Conservation (phyloP, 768 basidiomycete species). For the Boletus vinaceobasis region DNA sequence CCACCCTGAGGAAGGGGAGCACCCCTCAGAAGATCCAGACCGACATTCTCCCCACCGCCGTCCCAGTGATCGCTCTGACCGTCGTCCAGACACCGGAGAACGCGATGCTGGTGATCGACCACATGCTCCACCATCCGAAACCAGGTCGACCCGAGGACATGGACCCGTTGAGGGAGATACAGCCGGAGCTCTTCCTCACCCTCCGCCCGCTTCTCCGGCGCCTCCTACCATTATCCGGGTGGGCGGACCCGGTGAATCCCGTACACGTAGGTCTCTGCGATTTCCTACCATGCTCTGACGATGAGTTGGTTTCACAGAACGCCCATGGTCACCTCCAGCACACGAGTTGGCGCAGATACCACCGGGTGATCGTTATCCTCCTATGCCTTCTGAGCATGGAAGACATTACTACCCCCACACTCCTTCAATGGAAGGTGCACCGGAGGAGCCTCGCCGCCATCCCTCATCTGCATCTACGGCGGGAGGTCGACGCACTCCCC, state of each 20-base stretch:
- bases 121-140: constrained; percentile 6
- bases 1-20: background rate
- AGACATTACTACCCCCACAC: background rate
- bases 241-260: constrained; percentile 12
- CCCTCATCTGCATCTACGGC: constrained; percentile 10
- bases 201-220: constrained; percentile 18
- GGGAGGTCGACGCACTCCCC: constrained; percentile 2
- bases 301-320: constrained; percentile 19
- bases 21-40: constrained; percentile 10
- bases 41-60: constrained; percentile 1
- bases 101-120: constrained; percentile 15
- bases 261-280: constrained; percentile 13
- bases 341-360: constrained; percentile 7
- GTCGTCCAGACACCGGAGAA: constrained; percentile 4
- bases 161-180: constrained; percentile 12
- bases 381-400: constrained; percentile 10
- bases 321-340: constrained; percentile 9
- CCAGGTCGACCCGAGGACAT: constrained; percentile 7
- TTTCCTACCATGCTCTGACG: background rate
- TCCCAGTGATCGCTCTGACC: constrained; percentile 14
- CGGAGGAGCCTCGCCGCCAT: background rate
- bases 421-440: background rate
- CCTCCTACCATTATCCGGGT: constrained; percentile 31
- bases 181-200: background rate
- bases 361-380: constrained; percentile 11